Evolutionary conservation across 441 rosid genomes (phyloP), one percentile per base, ranked within the genome.

Genomic region (Capsella rubella): DNA sequence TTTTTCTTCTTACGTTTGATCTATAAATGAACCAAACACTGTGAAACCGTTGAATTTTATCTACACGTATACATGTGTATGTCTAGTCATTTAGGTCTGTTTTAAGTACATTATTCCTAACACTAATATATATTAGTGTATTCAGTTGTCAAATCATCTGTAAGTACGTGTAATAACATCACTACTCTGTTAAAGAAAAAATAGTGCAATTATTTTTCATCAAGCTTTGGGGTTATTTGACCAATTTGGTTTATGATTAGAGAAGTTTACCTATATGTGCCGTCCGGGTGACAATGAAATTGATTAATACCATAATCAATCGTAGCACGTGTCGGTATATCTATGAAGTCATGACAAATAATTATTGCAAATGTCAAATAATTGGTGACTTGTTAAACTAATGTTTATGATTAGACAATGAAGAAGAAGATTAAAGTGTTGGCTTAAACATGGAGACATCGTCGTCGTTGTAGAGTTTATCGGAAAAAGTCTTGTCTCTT

Each of bases 361-460:
- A 4, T 2, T 35, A 46, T 40, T 29, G 39, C 51, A 75, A 18
- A 60, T 43, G 50, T 42, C 64, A 75, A 63, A 62, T 53, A 40
- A 68, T 53, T 68, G 64, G 69, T 43, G 57, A 6, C 14, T 29
- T 16, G 53, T 52, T 58, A 58, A 8, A 51, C 13, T 21, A 66
- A 4, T 52, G 49, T 11, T 28, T 28, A 18, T 61, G 64, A 75
- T 61, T 61, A 69, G 74, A 69, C 64, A 11, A 11, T 68, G 65
- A 21, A 21, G 25, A 21, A 21, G 25, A 21, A 61, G 64, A 68
- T 37, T 61, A 69, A 21, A 47, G 52, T 49, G 69, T 67, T 31
- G 73, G 49, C 78, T 21, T 69, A 54, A 57, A 47, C 72, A 73
- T 73, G 72, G 66, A 55, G 75, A 61, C 79, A 54, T 68, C 69